A percentile compares a stretch with the other conserved stretches of the same genome.
Evolutionary conservation across 1,139 yeast genomes (phyloP).

Genomic region (Pichiaceae sp.): DNA sequence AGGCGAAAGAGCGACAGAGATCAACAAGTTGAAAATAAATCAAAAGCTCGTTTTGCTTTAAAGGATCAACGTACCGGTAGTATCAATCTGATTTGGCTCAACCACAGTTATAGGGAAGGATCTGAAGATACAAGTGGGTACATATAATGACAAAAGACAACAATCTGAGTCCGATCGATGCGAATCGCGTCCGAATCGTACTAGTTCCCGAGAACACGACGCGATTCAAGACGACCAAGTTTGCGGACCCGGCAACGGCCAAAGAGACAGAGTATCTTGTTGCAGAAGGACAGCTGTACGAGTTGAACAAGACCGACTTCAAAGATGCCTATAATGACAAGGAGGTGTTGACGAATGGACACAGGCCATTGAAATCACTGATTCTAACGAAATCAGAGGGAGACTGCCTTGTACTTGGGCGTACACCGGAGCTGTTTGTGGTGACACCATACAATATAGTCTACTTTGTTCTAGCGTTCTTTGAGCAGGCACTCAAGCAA

Average conservation of each 20-base stretch:
- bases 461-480: conserved; percentile 33
- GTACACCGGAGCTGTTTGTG: conserved; percentile 31
- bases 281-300: conserved; percentile 16
- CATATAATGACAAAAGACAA: conserved; percentile 3
- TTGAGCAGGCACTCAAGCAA: conserved; percentile 25
- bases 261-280: conserved; percentile 11
- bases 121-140: too few relatives aligned
- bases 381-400: conserved; percentile 21
- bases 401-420: conserved; percentile 14
- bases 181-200: neutral
- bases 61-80: too few relatives aligned
- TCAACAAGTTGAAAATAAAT: too few relatives aligned
- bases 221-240: neutral
- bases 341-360: conserved; percentile 22
- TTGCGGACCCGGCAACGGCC: neutral
- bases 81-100: too few relatives aligned
- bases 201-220: neutral
- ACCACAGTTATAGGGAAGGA: too few relatives aligned
- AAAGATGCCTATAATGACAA: conserved; percentile 22
- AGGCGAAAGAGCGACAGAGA: too few relatives aligned
- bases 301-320: conserved; percentile 23
- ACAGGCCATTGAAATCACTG: conserved; percentile 25
- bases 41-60: too few relatives aligned
- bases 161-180: neutral
- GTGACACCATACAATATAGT: conserved; percentile 35